These are phyloP conservation scores for Ilyonectria robusta DNA, from an alignment of 2,329 filamentous ascomycete species.

Conservation along the genomic window DNA sequence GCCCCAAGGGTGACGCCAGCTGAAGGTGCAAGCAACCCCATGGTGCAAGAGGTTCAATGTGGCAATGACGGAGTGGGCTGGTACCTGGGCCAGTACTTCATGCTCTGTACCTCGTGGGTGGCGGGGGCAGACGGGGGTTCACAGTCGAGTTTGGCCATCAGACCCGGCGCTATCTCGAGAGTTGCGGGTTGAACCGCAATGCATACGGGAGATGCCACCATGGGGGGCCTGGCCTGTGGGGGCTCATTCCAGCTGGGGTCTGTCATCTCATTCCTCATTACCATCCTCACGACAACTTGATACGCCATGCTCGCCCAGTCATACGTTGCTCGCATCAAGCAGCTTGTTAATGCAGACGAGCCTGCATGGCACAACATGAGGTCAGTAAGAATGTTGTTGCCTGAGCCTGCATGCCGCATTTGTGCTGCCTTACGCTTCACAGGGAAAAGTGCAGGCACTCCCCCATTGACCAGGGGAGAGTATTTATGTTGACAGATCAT, in stretches of 20 bases:
- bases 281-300: not conserved
- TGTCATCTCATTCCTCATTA: conserved; percentile 19
- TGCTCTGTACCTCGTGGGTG: conserved; percentile 38
- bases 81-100: conserved; percentile 24
- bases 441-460: conserved; percentile 1
- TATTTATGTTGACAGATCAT: conserved; percentile 6
- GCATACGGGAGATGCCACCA: conserved; percentile 49
- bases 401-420: not conserved
- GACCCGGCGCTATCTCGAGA: conserved; percentile 50
- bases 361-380: not conserved
- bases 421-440: not conserved
- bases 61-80: conserved; percentile 33
- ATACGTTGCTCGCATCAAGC: not conserved
- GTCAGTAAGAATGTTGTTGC: not conserved
- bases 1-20: conserved; percentile 32
- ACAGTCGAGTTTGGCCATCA: conserved; percentile 41
- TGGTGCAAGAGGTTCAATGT: conserved; percentile 33
- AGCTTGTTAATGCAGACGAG: not conserved
- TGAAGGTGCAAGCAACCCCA: conserved; percentile 28
- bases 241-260: conserved; percentile 19
- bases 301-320: not conserved
- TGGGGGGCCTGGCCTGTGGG: conserved; percentile 38
- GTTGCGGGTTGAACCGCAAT: conserved; percentile 54
- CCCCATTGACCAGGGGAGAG: not conserved
- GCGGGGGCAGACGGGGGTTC: conserved; percentile 37